A percentile compares a stretch with the other conserved stretches of the same genome.
phyloP scores from a whole-genome alignment of 2,329 filamentous ascomycete genomes.

The Neonectria magnoliae region DNA sequence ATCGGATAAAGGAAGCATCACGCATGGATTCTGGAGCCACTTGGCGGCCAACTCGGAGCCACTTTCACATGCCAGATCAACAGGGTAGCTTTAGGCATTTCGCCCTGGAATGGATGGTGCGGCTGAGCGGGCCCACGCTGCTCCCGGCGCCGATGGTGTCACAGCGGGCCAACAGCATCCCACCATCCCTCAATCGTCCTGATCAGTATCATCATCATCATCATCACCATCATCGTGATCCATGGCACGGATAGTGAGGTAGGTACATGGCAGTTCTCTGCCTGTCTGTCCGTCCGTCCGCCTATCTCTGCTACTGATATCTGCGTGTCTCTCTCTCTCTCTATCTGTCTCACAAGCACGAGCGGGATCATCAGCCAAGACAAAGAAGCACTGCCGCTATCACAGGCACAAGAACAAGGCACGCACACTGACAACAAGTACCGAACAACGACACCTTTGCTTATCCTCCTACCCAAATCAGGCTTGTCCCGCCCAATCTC shows the following conservation, averaged over 20 bases:
- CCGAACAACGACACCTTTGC: not conserved
- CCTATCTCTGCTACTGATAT: not conserved
- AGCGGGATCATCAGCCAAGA: not conserved
- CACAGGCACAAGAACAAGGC: constrained; percentile 15
- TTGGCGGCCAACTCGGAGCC: constrained; percentile 5
- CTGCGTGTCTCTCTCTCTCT: not conserved
- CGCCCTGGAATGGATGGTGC: constrained; percentile 29
- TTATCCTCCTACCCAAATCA: not conserved
- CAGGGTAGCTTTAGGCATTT: constrained; percentile 18
- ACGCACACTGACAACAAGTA: constrained; percentile 7
- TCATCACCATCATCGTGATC: not conserved
- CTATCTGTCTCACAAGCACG: not conserved
- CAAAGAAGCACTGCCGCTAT: not conserved
- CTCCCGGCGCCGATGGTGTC: constrained; percentile 36
- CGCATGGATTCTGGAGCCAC: not conserved
- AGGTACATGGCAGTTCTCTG: not conserved
- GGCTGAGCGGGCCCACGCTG: constrained; percentile 38
- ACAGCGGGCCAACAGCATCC: constrained; percentile 35
- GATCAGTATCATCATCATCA: constrained; percentile 12
- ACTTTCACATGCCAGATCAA: constrained; percentile 46
- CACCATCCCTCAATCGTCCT: constrained; percentile 23
- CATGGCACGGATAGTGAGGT: not conserved
- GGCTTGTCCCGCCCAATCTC: not conserved
- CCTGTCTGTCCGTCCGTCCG: no score
- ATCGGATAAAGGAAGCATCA: not conserved